Percentiles rank a stretch among this genome's conserved stretches.
phyloP scores from a whole-genome alignment of 495 filamentous ascomycete genomes.

The Pyronema omphalodes region DNA sequence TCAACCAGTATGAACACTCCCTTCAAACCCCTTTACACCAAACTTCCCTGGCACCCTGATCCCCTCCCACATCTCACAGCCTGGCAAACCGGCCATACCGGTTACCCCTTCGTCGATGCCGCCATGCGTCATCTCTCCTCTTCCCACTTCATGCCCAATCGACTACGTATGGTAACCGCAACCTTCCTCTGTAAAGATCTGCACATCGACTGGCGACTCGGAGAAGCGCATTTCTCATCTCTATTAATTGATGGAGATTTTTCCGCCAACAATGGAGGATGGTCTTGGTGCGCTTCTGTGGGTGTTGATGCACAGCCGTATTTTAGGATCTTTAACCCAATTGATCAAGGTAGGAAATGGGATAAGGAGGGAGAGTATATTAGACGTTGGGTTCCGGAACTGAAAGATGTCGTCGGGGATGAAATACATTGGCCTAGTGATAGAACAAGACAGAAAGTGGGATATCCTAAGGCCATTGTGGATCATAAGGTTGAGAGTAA shows the following conservation, averaged over 20 bases:
- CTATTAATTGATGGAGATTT: conserved; percentile 83
- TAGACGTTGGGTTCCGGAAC: conserved; percentile 50
- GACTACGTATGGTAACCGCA: conserved; percentile 71
- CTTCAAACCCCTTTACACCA: conserved; percentile 72
- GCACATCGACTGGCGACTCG: conserved; percentile 76
- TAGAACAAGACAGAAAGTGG: conserved; percentile 38
- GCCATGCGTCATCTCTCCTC: conserved; percentile 67
- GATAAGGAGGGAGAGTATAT: conserved; percentile 52
- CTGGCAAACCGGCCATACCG: conserved; percentile 65
- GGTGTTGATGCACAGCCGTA: conserved; percentile 88
- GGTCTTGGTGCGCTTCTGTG: conserved; percentile 65
- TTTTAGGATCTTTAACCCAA: conserved; percentile 80
- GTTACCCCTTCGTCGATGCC: conserved; percentile 77
- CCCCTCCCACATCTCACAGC: conserved; percentile 35
- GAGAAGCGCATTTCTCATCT: conserved; percentile 79
- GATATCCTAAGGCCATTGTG: conserved; percentile 60
- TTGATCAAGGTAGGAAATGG: conserved; percentile 72
- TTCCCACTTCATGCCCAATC: conserved; percentile 77
- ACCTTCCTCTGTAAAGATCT: conserved; percentile 80
- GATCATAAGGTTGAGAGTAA: conserved; percentile 51
- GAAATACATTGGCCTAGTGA: conserved; percentile 63
- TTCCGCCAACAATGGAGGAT: conserved; percentile 79
- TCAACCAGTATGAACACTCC: conserved; percentile 67
- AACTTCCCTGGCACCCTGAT: conserved; percentile 45
- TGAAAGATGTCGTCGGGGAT: conserved; percentile 34